Conservation (phyloP, 2,329 filamentous ascomycete genomes). For the Neoscytalidium dimidiatum region DNA sequence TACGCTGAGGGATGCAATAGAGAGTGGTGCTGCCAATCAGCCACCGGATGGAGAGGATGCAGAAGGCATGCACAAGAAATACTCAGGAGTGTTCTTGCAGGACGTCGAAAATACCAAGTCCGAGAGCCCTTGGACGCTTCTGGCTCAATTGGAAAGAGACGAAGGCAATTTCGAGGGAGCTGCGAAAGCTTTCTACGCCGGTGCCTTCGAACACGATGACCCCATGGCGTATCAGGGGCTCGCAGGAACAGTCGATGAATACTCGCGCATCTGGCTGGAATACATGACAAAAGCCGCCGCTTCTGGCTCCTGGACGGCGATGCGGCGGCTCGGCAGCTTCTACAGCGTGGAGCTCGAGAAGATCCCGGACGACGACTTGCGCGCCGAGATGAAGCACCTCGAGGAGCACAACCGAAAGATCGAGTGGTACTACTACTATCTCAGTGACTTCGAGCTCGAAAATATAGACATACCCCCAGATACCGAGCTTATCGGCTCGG, state of each 20-base stretch:
- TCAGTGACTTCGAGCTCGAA: not conserved
- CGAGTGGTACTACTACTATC: not conserved
- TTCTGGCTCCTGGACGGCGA: slow-evolving; percentile 39
- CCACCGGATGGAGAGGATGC: not conserved
- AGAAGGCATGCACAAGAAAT: not conserved
- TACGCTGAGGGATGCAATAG: not conserved
- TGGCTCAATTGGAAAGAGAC: not conserved
- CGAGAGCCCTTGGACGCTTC: not conserved
- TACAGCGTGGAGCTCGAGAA: slow-evolving; percentile 30
- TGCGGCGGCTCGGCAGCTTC: slow-evolving; percentile 40
- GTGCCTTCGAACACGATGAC: slow-evolving; percentile 43
- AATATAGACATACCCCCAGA: not conserved
- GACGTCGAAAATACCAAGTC: not conserved
- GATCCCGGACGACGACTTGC: not conserved
- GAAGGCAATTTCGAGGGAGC: slow-evolving; percentile 23
- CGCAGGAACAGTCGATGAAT: slow-evolving; percentile 24
- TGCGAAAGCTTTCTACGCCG: slow-evolving; percentile 35
- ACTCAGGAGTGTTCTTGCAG: not conserved
- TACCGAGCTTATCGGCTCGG: not conserved
- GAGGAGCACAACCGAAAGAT: not conserved
- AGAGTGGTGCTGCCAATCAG: not conserved
- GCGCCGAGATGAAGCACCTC: not conserved
- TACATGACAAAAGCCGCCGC: slow-evolving; percentile 48
- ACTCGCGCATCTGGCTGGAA: slow-evolving; percentile 42
- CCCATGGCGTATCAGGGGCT: slow-evolving; percentile 44